Evolutionary conservation across 208 protist species (phyloP).

Genomic region (Tritrichomonas musculus): DNA sequence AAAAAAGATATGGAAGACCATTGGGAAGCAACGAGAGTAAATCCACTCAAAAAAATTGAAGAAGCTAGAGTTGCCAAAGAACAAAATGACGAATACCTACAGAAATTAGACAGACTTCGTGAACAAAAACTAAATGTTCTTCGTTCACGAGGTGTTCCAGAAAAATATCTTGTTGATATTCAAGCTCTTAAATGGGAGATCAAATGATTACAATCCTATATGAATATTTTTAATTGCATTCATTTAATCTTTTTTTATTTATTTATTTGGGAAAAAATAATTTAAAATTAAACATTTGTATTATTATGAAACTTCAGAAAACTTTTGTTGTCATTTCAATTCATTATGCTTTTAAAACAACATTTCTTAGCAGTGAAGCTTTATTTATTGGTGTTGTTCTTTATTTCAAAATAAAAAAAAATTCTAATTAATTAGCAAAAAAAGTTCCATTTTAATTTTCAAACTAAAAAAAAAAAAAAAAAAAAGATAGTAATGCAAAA

Average conservation of each 20-base stretch:
- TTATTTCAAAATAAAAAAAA: no score
- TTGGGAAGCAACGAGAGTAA: background rate
- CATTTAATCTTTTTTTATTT: background rate
- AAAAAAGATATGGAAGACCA: background rate
- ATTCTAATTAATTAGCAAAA: no score
- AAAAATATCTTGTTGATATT: slow-evolving; percentile 20
- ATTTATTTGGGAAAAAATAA: background rate
- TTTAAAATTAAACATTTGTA: background rate
- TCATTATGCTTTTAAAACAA: no score
- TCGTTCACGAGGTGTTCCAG: background rate
- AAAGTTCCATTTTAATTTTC: no score
- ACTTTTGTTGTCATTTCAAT: background rate
- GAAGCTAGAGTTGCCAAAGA: background rate
- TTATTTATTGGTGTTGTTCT: no score
- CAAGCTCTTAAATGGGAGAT: background rate
- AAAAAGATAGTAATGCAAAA: no score
- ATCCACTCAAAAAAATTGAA: background rate
- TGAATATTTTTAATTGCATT: background rate
- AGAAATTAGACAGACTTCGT: background rate
- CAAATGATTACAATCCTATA: background rate
- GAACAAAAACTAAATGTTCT: background rate
- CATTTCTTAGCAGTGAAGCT: no score
- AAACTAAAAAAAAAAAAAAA: no score
- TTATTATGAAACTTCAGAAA: background rate
- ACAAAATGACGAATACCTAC: background rate